phyloP scores from a whole-genome alignment of 108 stramenopile genomes.

The Chaetoceros muelleri region DNA sequence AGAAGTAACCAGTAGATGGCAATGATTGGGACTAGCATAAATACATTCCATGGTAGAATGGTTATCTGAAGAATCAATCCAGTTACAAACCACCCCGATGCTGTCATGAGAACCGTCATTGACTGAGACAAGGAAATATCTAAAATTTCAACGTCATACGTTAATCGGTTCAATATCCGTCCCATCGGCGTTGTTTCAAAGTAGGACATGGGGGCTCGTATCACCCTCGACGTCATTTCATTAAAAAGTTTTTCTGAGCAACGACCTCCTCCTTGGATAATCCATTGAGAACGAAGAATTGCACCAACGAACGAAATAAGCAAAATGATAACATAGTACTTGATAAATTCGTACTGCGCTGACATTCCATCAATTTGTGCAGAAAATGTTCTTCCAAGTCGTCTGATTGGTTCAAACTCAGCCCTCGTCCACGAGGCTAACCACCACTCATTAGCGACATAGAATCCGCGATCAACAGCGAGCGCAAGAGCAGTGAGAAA shows the following conservation, averaged over 20 bases:
- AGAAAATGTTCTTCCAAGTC: constrained; percentile 41
- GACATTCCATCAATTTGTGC: constrained; percentile 48
- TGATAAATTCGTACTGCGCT: constrained; percentile 55
- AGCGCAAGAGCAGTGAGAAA: constrained; percentile 32
- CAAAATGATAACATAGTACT: constrained; percentile 42
- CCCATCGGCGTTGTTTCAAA: constrained; percentile 94
- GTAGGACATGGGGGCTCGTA: constrained; percentile 71
- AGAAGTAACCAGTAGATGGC: constrained; percentile 44
- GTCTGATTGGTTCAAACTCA: constrained; percentile 19
- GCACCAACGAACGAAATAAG: constrained; percentile 36
- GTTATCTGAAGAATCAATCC: constrained; percentile 38
- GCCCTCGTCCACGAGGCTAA: constrained; percentile 69
- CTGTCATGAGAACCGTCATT: constrained; percentile 67
- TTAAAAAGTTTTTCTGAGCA: constrained; percentile 14
- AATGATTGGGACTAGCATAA: constrained; percentile 42
- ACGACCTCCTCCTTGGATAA: constrained; percentile 26
- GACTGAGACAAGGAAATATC: constrained; percentile 57
- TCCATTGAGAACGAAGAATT: constrained; percentile 40
- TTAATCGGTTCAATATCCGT: constrained; percentile 87
- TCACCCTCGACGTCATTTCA: constrained; percentile 28
- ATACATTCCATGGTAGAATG: constrained; percentile 65
- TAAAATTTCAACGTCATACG: constrained; percentile 81
- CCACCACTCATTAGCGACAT: constrained; percentile 79
- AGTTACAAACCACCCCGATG: constrained; percentile 53
- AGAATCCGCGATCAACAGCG: constrained; percentile 58